Base-by-base conservation (phyloP, 768 basidiomycete species). In the Boletellus ananas region DNA sequence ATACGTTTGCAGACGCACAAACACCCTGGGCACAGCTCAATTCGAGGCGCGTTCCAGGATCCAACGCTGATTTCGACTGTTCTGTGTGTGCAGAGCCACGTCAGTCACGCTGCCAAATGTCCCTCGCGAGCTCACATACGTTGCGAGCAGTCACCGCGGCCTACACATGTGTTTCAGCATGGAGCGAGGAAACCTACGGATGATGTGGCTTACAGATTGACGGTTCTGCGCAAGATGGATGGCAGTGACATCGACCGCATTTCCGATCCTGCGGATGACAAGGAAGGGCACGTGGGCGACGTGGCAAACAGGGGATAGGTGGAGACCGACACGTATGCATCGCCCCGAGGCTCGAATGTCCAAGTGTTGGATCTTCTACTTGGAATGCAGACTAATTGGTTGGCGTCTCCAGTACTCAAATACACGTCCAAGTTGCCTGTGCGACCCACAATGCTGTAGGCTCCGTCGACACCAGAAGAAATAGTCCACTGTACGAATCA, bases 191-290 rank as follows among this genome's bases (percentile, higher is more conserved):
- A 10, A 18, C 17, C 7, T 37, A 8, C 5, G 20, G 18, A 37
- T 37, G 4, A 9, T 17, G 3, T 18, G 17, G 11, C 36, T 37
- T 18, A 55, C 54, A 23, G 3, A 20, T 16, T 6, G 18, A 17
- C 33, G 43, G 16, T 10, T 9, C 8, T 44, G 43, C 3, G 13
- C 6, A n/a, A 40, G 20, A n/a, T 55, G 37, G 16, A 55, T 33
- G 12, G 39, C 46, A 3, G 38, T 55, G 14, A 46, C 51, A 18
- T 45, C 34, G 8, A 1, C 43, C 27, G 46, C 43, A 39, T 52
- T 52, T 18, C 36, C 36, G 17, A 37, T 37, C 36, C 36, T 37
- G 36, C 10, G 4, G 8, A 37, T 18, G 10, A 2, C 10, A 17
- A n/a, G 20, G 36, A 29, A 29, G 10, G 10, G 29, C 29, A 11